Evolutionary conservation across 352 stramenopile genomes (phyloP).

Genomic region (Globisporangium cederbergense): DNA sequence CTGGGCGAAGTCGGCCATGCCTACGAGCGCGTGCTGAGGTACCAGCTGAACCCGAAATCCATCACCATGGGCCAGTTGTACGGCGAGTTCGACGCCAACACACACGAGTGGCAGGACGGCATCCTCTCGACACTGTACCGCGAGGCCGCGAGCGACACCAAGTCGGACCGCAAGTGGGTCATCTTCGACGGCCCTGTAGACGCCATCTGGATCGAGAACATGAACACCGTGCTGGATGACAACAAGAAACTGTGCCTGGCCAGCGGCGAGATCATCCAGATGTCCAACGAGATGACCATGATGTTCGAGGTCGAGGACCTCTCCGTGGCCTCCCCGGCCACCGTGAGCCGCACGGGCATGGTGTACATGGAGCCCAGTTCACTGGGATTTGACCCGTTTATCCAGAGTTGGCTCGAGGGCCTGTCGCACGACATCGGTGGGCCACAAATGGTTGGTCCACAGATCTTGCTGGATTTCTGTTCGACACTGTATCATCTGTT

Average conservation of each 20-base stretch:
- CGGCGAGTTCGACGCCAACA: conserved; percentile 93
- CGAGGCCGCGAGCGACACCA: conserved; percentile 85
- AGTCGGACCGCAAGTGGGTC: conserved; percentile 91
- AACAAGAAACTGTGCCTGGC: conserved; percentile 95
- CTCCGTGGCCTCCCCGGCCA: conserved; percentile 91
- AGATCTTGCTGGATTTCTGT: conserved; percentile 47
- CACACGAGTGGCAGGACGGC: conserved; percentile 93
- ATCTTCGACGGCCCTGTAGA: conserved; percentile 95
- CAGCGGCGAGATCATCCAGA: conserved; percentile 93
- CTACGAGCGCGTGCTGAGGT: conserved; percentile 86
- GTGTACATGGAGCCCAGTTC: conserved; percentile 95
- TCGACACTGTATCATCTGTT: conserved; percentile 73
- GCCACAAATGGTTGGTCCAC: conserved; percentile 27
- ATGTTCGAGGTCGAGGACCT: conserved; percentile 97
- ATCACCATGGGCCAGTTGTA: conserved; percentile 97
- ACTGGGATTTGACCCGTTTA: conserved; percentile 88
- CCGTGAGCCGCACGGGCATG: conserved; percentile 93
- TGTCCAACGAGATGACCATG: conserved; percentile 95
- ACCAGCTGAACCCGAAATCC: conserved; percentile 93
- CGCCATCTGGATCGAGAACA: conserved; percentile 97
- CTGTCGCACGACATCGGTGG: conserved; percentile 59
- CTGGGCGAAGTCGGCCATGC: conserved; percentile 68
- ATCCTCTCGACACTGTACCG: conserved; percentile 91
- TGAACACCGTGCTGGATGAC: conserved; percentile 96
- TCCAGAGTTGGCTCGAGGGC: conserved; percentile 87